Base-by-base conservation (phyloP, 768 basidiomycete species). In the Mycena kentingensis region DNA sequence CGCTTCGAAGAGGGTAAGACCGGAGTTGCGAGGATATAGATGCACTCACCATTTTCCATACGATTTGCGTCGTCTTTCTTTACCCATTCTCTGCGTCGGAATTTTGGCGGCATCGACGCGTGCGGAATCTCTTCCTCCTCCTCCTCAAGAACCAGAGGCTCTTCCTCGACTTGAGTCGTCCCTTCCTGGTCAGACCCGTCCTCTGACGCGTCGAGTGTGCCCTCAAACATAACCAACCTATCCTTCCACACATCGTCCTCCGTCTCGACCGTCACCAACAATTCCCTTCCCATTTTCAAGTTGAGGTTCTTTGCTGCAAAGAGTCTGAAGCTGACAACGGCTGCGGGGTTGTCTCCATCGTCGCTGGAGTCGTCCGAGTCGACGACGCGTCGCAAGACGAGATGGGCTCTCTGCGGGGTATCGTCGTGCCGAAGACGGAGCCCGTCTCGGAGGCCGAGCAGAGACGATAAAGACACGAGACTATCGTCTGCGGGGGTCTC, bases 301-400 rank as follows among this genome's bases (percentile, higher is more conserved):
- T 82, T 82, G 64, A 88, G 83, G 54, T 81, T 72, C 72, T 88
- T 88, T 60, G 79, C 77, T 3, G 87, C 83, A 64, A 85, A 84
- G 12, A 88, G 70, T 63, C 77, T 80, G 63, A 85, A 88, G 65
- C 78, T 80, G 32, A 79, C 75, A 49, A 78, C 63, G 25, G 68
- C 62, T 21, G 65, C 61, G 7, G 36, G 41, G 18, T 67, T 65
- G n/a, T 71, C 67, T 10, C 64, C 75, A 46, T 74, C 75, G 46
- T 76, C 77, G 48, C 62, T 67, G 10, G 77, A 69, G 58, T 78
- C 73, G 24, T 79, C 78, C 12, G 76, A 65, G 18, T 71, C 49
- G 55, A 75, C 75, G 57, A 84, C 84, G 67, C 85, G 84, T 72
- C 81, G 76, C 37, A 88, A 67, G 58, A 87, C 71, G 58, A 85